Evolutionary conservation across 306 rosid genomes (phyloP).

Genomic region (Prinsepia uniflora): DNA sequence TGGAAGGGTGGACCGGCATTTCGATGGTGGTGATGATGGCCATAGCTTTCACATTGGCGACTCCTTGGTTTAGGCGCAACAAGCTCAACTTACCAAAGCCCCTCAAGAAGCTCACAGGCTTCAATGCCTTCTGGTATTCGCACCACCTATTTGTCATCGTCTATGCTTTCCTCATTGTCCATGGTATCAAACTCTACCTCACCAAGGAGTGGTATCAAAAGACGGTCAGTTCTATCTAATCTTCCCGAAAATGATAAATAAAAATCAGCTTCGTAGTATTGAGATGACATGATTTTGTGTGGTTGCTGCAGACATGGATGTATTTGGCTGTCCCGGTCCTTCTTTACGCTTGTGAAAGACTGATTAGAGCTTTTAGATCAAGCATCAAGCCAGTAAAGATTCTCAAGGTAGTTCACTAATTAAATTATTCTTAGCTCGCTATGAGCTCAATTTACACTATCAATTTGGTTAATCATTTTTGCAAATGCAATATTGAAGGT

Average conservation of each 20-base stretch:
- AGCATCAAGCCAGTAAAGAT: constrained; percentile 54
- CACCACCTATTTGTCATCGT: constrained; percentile 58
- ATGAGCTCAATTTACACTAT: neutral
- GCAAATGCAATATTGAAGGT: constrained; percentile 26
- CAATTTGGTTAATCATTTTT: neutral
- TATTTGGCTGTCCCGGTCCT: constrained; percentile 49
- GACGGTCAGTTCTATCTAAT: constrained; percentile 30
- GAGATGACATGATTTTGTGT: neutral
- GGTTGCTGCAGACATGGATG: constrained; percentile 48
- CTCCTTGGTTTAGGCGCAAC: constrained; percentile 62
- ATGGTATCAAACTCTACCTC: constrained; percentile 45
- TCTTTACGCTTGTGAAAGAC: constrained; percentile 45
- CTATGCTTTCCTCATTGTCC: constrained; percentile 50
- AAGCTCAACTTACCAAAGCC: constrained; percentile 48
- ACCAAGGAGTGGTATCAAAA: constrained; percentile 49
- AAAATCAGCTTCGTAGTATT: neutral
- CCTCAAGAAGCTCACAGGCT: constrained; percentile 49
- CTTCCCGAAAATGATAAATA: neutral
- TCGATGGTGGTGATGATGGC: constrained; percentile 51
- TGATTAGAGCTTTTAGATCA: constrained; percentile 49
- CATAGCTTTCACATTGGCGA: constrained; percentile 53
- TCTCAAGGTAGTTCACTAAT: constrained; percentile 34
- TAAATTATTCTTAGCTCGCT: neutral
- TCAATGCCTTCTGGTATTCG: constrained; percentile 67
- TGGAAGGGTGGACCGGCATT: constrained; percentile 44